These are phyloP conservation scores for Petunia axillaris DNA, from an alignment of 257 asterid genomes.

Conservation along the genomic window DNA sequence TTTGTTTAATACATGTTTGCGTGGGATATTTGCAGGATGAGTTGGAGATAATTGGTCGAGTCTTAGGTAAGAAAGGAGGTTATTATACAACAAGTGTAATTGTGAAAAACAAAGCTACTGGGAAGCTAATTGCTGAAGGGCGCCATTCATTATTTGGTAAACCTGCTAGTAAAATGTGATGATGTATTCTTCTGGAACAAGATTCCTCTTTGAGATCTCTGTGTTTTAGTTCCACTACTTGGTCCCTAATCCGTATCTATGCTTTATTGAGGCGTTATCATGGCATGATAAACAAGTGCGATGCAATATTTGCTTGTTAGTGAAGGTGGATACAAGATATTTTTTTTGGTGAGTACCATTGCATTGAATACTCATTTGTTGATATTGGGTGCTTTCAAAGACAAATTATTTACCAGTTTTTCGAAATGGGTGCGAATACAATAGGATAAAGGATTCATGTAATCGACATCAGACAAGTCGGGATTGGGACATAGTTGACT, in stretches of 20 bases:
- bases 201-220: background rate
- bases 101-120: slow-evolving; percentile 66
- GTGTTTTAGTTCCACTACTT: background rate
- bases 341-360: background rate
- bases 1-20: slow-evolving; percentile 12
- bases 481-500: no score
- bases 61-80: slow-evolving; percentile 59
- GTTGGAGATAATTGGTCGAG: slow-evolving; percentile 62
- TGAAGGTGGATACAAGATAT: background rate
- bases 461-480: no score
- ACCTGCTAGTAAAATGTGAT: slow-evolving; percentile 73
- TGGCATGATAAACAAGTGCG: background rate
- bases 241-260: background rate
- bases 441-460: no score
- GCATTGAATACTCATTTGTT: background rate
- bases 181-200: background rate
- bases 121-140: slow-evolving; percentile 83
- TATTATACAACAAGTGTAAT: slow-evolving; percentile 66
- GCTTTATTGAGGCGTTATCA: background rate
- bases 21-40: slow-evolving; percentile 64
- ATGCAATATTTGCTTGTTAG: slow-evolving; percentile 20
- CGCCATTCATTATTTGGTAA: slow-evolving; percentile 73
- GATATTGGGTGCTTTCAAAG: no score
- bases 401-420: no score
- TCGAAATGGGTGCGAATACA: no score